These are phyloP conservation scores for Drosera spatulata DNA, from an alignment of 179 eudicot species.

Conservation along the genomic window DNA sequence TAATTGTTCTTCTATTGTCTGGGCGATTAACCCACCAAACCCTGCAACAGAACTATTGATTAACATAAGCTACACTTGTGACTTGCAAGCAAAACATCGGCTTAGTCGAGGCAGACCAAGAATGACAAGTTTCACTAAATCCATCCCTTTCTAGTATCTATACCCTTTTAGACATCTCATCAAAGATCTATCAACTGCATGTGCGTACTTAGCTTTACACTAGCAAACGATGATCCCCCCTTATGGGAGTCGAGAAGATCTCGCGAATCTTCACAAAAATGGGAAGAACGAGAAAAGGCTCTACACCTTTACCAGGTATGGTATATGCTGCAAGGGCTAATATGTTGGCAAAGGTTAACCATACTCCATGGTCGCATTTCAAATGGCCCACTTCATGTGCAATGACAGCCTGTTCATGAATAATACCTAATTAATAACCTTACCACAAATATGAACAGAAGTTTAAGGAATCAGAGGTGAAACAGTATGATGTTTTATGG, in stretches of 20 bases:
- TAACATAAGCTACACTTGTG: too few species aligned
- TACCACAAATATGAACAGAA: background rate
- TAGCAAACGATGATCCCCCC: background rate
- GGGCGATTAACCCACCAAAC: slow-evolving; percentile 83
- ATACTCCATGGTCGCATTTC: slow-evolving; percentile 97
- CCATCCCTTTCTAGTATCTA: too few species aligned
- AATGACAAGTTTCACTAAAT: too few species aligned
- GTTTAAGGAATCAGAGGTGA: background rate
- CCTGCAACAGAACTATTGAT: slow-evolving; percentile 34
- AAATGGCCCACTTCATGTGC: slow-evolving; percentile 99
- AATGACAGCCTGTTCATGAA: slow-evolving; percentile 70
- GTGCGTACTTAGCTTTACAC: too few species aligned
- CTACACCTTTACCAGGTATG: slow-evolving; percentile 87
- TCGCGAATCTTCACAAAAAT: background rate
- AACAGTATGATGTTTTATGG: too few species aligned
- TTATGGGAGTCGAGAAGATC: background rate
- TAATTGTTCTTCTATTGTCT: slow-evolving; percentile 79
- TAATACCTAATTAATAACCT: slow-evolving; percentile 1
- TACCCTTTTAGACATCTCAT: too few species aligned
- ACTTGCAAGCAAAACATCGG: too few species aligned
- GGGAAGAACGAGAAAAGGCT: background rate
- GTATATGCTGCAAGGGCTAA: slow-evolving; percentile 84
- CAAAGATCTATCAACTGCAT: too few species aligned
- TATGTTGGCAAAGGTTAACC: slow-evolving; percentile 90
- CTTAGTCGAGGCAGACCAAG: too few species aligned